Base-by-base conservation (phyloP, 2,329 filamentous ascomycete genomes). In the Trichoderma sp. region DNA sequence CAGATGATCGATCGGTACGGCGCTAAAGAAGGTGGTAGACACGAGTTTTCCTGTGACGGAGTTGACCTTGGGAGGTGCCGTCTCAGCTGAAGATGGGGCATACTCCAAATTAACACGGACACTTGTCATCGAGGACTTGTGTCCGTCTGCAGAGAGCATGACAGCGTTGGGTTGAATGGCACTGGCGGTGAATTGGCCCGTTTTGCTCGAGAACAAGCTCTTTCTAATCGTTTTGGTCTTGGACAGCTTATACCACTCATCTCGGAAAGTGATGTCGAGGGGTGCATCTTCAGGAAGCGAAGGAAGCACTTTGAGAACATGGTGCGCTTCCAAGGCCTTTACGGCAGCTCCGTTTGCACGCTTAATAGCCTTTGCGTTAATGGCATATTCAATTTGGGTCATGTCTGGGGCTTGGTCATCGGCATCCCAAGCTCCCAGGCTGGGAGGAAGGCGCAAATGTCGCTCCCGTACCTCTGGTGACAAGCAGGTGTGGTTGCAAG, bases 331-430 rank as follows among this genome's bases (percentile, higher is more conserved):
- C 68, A 83, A 77, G 39, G 82, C 65, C 71, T 79, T 80, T 54
- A 72, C 68, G 0, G 70, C 64, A 24, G 67, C 60, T 14, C 61
- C 52, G 2, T 51, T 11, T 4, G 30, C 59, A 49, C 55, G 69
- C 75, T 78, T 68, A 76, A 78, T 69, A 76, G 78, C 72, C 73
- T 84, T 80, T 11, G 84, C 86, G 73, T 83, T 83, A 74, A 89
- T 76, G 59, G 74, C 74, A 74, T 89, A 89, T 73, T 87, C 81
- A 46, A 88, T 79, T 18, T 81, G 79, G 21, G 84, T 81, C 84
- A 87, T 88, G 52, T 83, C 78, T 0, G 86, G 86, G 0, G 85
- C 77, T 72, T 86, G 80, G 72, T 89, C 86, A 71, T 87, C 83
- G 71, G 79, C 81, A 68, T 84, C 81, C 85, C 86, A 88, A 73